Base-by-base conservation (phyloP, 257 asterid genomes). In the Nicotiana sylvestris region DNA sequence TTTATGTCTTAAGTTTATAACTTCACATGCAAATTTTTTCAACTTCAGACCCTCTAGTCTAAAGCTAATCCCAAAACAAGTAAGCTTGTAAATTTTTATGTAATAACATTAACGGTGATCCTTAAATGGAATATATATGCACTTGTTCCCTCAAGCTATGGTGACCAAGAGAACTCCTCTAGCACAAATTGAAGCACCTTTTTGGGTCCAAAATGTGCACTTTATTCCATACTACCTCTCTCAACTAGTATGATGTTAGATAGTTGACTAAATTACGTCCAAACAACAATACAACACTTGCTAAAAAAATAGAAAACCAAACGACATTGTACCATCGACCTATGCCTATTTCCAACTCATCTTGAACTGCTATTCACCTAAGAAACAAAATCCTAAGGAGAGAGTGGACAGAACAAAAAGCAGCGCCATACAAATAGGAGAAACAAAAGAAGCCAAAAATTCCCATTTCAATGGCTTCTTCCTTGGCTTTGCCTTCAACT, bases 401-500 rank as follows among this genome's bases (percentile, higher is more conserved):
- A 9, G 51, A 0, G 21, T 21, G 21, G 3, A 43, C 12, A 43
- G 3, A 43, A 43, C 51, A 43, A 43, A 37, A 37, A 72, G 79
- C 39, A 72, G 37, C 21, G 25, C 79, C 79, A 49, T 46, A 74
- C 62, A 74, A 46, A 72, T 3, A 60, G 4, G 13, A 33, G 39
- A 5, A 33, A 27, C 10, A 69, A 49, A 74, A 25, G 5, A 66
- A 66, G 12, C 12, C 76, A 6, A 49, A 18, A 35, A 13, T 35
- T 6, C 82, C 37, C 82, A 18, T 55, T 81, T 16, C 55, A 65
- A 66, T 65, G 78, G 90, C 90, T 93, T 87, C 91, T 82, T 88
- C 93, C 1, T 64, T 91, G 86, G 84, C 82, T 29, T 43, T 86
- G 76, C 93, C 90, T 4, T 61, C 91, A 37, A 64, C 89, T 78